These are phyloP conservation scores for Microdochium paspali DNA, from an alignment of 2,329 filamentous ascomycete species.

Conservation along the genomic window DNA sequence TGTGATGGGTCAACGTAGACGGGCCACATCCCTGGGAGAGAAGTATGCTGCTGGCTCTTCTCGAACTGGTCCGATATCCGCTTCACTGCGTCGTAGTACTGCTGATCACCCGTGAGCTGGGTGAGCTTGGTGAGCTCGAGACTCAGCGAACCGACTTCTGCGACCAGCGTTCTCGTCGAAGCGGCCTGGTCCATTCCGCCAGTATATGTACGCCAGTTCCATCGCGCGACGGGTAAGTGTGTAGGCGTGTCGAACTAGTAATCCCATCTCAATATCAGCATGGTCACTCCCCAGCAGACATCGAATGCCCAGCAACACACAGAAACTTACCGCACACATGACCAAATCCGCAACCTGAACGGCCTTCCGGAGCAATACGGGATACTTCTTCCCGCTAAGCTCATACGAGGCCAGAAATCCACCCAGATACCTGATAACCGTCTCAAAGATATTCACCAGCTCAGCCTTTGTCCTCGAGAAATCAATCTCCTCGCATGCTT, in stretches of 20 bases:
- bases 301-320: not conserved
- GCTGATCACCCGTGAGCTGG: slow-evolving; percentile 49
- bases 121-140: slow-evolving; percentile 57
- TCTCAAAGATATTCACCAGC: slow-evolving; percentile 60
- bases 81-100: slow-evolving; percentile 52
- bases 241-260: slow-evolving; percentile 53
- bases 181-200: slow-evolving; percentile 33
- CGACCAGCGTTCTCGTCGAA: slow-evolving; percentile 25
- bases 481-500: slow-evolving; percentile 47
- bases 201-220: slow-evolving; percentile 46
- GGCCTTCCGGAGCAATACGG: slow-evolving; percentile 51
- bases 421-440: slow-evolving; percentile 61
- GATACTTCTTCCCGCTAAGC: slow-evolving; percentile 43
- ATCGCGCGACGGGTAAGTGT: slow-evolving; percentile 52
- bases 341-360: slow-evolving; percentile 54
- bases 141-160: slow-evolving; percentile 47
- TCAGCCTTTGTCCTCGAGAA: slow-evolving; percentile 42
- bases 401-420: slow-evolving; percentile 63
- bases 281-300: not conserved
- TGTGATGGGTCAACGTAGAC: slow-evolving; percentile 39
- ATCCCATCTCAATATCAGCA: not conserved
- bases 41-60: slow-evolving; percentile 39
- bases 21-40: slow-evolving; percentile 55
- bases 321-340: slow-evolving; percentile 37
- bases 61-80: slow-evolving; percentile 48